Base-by-base conservation (phyloP, 2,329 filamentous ascomycete species). In the Talaromyces sp. region DNA sequence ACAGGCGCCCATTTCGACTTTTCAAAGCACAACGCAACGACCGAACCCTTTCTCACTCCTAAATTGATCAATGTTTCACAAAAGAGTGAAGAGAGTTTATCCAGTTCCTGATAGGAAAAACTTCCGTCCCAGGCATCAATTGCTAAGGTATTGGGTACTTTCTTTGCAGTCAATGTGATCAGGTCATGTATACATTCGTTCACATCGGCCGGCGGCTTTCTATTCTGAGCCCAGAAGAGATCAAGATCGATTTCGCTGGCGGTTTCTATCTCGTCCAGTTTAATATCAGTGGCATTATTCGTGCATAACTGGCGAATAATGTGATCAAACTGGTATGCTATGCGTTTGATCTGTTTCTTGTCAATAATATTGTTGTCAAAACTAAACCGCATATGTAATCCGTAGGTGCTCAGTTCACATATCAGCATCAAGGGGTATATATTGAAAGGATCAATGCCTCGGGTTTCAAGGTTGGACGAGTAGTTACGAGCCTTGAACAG, bases 351-450 rank as follows among this genome's bases (percentile, higher is more conserved):
- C 8, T 80, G 78, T 0, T 72, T 65, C 47, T 75, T 77, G 8
- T 76, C 74, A 14, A 87, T 82, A 1, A 81, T 81, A 47, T 81
- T 82, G 10, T 83, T 84, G 70, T 88, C 86, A 68, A 87, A 88
- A 70, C 84, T 87, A 0, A 87, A 86, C 65, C 86, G 76, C 47
- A 85, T 73, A 74, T 87, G 86, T 0, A 85, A 84, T 54, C 82
- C 78, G 16, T 81, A 77, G 39, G 85, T 82, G 24, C 37, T 31
- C 8, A 87, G 76, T 2, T 84, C 85, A 71, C 85, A 87, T 7
- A 86, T 85, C 35, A 87, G 75, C 85, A 88, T 87, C 43, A 88
- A 79, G 1, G 84, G 81, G 71, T 87, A 87, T 1, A 77, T 76
- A 61, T 80, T 80, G 70, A 80, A 80, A 45, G 60, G 49, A 39